Evolutionary conservation across 2,329 filamentous ascomycete genomes (phyloP).

Genomic region (Penicillium paneum): DNA sequence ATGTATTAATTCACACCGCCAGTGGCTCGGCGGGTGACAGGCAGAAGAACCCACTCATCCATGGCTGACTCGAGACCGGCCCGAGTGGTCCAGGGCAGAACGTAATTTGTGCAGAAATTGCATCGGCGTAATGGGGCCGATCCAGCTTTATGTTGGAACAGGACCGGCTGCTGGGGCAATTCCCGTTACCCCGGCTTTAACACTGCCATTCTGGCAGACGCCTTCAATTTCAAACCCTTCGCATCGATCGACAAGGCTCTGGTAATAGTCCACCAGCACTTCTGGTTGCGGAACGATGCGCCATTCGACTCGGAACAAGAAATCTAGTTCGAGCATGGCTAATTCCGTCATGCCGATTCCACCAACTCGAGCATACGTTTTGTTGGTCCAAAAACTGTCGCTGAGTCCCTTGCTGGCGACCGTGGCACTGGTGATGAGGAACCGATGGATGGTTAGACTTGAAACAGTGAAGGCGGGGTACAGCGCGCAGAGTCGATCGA

Average conservation of each 20-base stretch:
- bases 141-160: not conserved
- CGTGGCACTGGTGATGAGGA: conserved; percentile 91
- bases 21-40: conserved; percentile 1
- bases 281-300: conserved; percentile 95
- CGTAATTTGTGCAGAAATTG: not conserved
- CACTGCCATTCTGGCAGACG: conserved; percentile 8
- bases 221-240: conserved; percentile 56
- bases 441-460: conserved; percentile 93
- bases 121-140: not conserved
- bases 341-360: conserved; percentile 88
- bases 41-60: conserved; percentile 1
- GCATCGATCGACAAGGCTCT: conserved; percentile 70
- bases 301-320: conserved; percentile 90
- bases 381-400: conserved; percentile 98
- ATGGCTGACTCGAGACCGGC: conserved; percentile 21
- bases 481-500: conserved; percentile 86
- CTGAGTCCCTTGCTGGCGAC: conserved; percentile 95
- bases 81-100: conserved; percentile 11
- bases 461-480: conserved; percentile 96
- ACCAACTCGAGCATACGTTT: conserved; percentile 89
- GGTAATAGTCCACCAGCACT: conserved; percentile 88
- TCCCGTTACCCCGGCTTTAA: conserved; percentile 8
- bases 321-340: conserved; percentile 88
- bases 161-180: conserved; percentile 13
- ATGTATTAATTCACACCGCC: conserved; percentile 17